phyloP scores from a whole-genome alignment of 2,329 filamentous ascomycete species.

The Microdochium bolleyi region DNA sequence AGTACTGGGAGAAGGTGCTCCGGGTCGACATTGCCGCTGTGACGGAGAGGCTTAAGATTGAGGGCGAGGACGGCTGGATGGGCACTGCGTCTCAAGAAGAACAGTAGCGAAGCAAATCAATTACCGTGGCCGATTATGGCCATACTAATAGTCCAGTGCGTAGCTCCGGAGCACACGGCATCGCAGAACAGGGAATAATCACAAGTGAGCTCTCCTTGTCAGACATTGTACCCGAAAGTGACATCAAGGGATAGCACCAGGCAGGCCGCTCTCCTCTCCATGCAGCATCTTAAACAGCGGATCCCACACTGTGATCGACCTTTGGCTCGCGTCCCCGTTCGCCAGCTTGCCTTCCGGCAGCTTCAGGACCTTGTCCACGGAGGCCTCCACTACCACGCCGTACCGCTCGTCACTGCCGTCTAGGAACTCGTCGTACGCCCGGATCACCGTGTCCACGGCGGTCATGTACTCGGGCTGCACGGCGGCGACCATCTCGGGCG shows the following conservation, averaged over 20 bases:
- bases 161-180: no score
- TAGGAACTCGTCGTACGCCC: conserved; percentile 35
- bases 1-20: conserved; percentile 17
- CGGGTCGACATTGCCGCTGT: conserved; percentile 11
- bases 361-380: conserved; percentile 23
- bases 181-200: no score
- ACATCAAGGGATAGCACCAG: conserved; percentile 25
- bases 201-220: no score
- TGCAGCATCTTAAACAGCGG: conserved; percentile 36
- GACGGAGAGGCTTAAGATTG: no score
- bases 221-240: no score
- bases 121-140: no score
- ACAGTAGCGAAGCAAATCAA: no score
- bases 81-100: no score
- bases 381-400: conserved; percentile 37
- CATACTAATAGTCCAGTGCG: no score
- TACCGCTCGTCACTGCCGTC: conserved; percentile 26
- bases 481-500: conserved; percentile 31
- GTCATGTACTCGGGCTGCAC: conserved; percentile 29
- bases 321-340: conserved; percentile 31
- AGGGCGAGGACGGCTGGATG: no score
- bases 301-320: conserved; percentile 39
- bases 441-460: conserved; percentile 31
- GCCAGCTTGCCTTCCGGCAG: conserved; percentile 17
- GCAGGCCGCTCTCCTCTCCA: conserved; percentile 30